Percentiles rank a stretch among this genome's conserved stretches.
Conservation (phyloP, 83 land plant species). For the Diphasiastrum complanatum region DNA sequence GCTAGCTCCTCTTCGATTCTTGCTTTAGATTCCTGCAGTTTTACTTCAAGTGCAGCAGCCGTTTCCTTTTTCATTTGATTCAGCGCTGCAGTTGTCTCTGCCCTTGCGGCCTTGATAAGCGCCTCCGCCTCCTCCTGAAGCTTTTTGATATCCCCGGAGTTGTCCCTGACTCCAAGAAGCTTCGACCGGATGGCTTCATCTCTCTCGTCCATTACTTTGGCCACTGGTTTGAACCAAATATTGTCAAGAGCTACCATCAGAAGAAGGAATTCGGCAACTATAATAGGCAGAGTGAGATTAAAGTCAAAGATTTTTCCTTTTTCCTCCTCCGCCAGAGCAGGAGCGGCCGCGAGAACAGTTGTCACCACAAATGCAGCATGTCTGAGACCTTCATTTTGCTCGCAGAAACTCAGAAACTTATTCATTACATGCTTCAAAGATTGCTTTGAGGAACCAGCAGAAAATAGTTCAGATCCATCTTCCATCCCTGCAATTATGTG, state of each 20-base stretch:
- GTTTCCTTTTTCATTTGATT: conserved; percentile 82
- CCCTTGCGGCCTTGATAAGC: conserved; percentile 58
- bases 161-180: conserved; percentile 61
- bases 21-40: conserved; percentile 51
- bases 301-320: conserved; percentile 78
- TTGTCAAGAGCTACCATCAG: conserved; percentile 80
- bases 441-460: too few species aligned
- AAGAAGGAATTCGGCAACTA: conserved; percentile 54
- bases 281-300: conserved; percentile 73
- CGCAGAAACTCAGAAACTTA: background rate
- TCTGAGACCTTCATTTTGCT: conserved; percentile 17
- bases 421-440: conserved; percentile 15
- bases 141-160: conserved; percentile 63
- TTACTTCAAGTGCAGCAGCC: conserved; percentile 50
- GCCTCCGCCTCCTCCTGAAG: conserved; percentile 74
- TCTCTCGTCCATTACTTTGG: conserved; percentile 66
- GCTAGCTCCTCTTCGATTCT: conserved; percentile 63
- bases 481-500: too few species aligned
- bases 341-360: conserved; percentile 29
- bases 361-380: conserved; percentile 29
- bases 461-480: too few species aligned
- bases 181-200: conserved; percentile 54
- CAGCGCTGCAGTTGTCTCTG: conserved; percentile 62
- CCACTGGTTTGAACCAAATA: conserved; percentile 66
- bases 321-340: conserved; percentile 48